Base-by-base conservation (phyloP, 495 filamentous ascomycete species). In the Penicillium pulvis region DNA sequence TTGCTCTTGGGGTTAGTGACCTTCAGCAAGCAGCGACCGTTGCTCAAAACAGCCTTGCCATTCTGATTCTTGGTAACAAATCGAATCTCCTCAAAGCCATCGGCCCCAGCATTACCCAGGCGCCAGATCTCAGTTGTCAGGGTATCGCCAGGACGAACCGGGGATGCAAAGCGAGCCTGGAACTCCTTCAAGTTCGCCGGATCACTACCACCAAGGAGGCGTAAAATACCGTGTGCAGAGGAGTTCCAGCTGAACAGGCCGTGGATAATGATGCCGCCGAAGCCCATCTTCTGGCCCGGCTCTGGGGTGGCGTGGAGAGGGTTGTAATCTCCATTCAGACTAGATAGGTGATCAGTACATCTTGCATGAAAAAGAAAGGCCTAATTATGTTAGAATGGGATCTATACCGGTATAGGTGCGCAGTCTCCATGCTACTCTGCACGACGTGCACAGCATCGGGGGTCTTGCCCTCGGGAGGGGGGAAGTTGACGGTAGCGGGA, bases 301-400 rank as follows among this genome's bases (percentile, higher is more conserved):
- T 88, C 89, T 12, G 91, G 92, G 28, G 86, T 88, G 8, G 90
- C 90, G 68, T 96, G 91, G 46, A 96, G 85, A 24, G 91, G 92
- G 77, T 95, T 95, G 71, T 95, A 96, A 72, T 95, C 92, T 64
- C 91, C 92, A 60, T 96, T 94, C 35, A 96, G 81, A 46, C 87
- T 75, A 26, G 2, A 4, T 43, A 42, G 14, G 8, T 28, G 3
- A 17, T 30, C 30, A 42, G 39, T 53, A 42, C 30, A n/a, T 16
- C 11, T 5, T n/a, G 7, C 11, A 26, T 17, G 3, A 12, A 30
- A 28, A 30, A 16, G 12, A 6, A 6, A 24, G 0, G 17, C 7
- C 14, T 5, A 39, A 23, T 23, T 23, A 2, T 23, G 20, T 2
- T 19, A 16, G 6, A 30, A 14, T 47, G 6, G 44, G 17, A 2